Evolutionary conservation across 148 eudicot species (phyloP).

Genomic region (Talinum fruticosum): DNA sequence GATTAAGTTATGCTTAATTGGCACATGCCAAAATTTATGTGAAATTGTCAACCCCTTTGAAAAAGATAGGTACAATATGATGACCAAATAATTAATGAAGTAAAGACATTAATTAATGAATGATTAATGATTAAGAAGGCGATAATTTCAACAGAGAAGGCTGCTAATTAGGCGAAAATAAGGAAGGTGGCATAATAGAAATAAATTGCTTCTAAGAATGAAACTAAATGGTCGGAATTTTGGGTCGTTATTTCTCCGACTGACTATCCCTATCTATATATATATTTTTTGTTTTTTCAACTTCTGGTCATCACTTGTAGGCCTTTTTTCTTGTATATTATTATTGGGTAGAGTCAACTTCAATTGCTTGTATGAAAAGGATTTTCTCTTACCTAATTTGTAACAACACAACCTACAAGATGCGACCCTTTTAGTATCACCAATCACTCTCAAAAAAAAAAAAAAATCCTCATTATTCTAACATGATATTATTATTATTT

Average conservation of each 20-base stretch:
- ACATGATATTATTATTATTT: too few relatives aligned
- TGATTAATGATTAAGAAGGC: not conserved
- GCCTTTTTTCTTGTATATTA: not conserved
- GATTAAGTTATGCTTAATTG: not conserved
- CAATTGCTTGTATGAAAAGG: slow-evolving; percentile 32
- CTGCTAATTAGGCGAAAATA: not conserved
- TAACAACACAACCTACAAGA: slow-evolving; percentile 34
- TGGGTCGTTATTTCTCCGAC: slow-evolving; percentile 29
- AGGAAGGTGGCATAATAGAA: not conserved
- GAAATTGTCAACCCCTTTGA: slow-evolving; percentile 4
- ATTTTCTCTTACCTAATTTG: slow-evolving; percentile 33
- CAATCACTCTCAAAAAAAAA: too few relatives aligned
- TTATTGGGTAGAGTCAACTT: slow-evolving; percentile 19
- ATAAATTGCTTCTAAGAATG: slow-evolving; percentile 9
- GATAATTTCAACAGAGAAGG: not conserved
- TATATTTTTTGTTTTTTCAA: slow-evolving; percentile 11
- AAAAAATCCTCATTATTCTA: too few relatives aligned
- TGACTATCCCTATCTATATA: slow-evolving; percentile 33
- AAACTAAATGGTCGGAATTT: slow-evolving; percentile 3
- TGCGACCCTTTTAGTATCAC: slow-evolving; percentile 16
- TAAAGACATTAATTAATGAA: not conserved
- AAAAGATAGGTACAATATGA: slow-evolving; percentile 1
- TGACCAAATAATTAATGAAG: not conserved
- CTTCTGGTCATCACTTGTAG: slow-evolving; percentile 18
- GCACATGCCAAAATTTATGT: not conserved